A percentile compares a stretch with the other conserved stretches of the same genome.
phyloP scores from a whole-genome alignment of 2,329 filamentous ascomycete species.

The Hypoxylon sp. region DNA sequence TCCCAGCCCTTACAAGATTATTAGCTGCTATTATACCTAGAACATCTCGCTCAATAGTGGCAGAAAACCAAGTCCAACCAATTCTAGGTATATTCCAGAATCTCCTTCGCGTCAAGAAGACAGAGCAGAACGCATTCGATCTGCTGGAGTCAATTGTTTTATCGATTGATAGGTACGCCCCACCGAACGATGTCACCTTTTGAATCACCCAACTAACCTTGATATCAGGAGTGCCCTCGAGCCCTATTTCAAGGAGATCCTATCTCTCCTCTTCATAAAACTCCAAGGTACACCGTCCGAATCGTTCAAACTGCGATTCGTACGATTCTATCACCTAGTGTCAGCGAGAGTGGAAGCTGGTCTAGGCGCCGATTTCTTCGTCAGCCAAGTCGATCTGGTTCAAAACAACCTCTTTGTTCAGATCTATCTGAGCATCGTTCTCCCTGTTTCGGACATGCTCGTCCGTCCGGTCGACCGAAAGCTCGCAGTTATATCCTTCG shows the following conservation, averaged over 20 bases:
- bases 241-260: slow-evolving; percentile 81
- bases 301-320: slow-evolving; percentile 86
- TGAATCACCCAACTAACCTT: slow-evolving; percentile 18
- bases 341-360: slow-evolving; percentile 82
- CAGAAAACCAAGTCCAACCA: slow-evolving; percentile 84
- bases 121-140: slow-evolving; percentile 90
- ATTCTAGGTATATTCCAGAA: slow-evolving; percentile 97
- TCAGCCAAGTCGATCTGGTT: slow-evolving; percentile 83
- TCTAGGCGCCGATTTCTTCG: slow-evolving; percentile 93
- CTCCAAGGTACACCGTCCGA: slow-evolving; percentile 78
- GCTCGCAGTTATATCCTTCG: slow-evolving; percentile 90
- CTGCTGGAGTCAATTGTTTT: slow-evolving; percentile 84
- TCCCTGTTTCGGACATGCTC: slow-evolving; percentile 90
- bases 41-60: slow-evolving; percentile 77
- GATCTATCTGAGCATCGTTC: slow-evolving; percentile 87
- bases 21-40: slow-evolving; percentile 86
- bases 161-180: slow-evolving; percentile 77
- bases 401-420: slow-evolving; percentile 84
- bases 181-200: neutral
- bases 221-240: slow-evolving; percentile 71
- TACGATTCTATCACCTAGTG: slow-evolving; percentile 94
- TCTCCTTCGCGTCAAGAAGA: slow-evolving; percentile 83
- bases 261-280: slow-evolving; percentile 85
- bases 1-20: slow-evolving; percentile 89
- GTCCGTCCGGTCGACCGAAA: slow-evolving; percentile 91